Conservation (phyloP, 805 yeast species). For the Naumovozyma baii region DNA sequence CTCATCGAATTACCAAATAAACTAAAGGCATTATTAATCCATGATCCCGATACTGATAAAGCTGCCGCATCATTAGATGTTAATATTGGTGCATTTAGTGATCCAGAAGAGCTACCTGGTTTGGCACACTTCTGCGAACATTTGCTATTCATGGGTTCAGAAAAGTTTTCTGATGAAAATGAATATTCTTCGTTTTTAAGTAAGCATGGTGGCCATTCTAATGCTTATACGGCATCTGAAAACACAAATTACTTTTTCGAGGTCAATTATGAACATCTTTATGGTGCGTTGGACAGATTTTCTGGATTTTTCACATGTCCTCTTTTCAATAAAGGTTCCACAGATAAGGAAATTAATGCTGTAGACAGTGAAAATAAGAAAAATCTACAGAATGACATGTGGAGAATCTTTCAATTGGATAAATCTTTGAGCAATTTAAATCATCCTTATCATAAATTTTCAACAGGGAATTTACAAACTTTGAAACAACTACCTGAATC, state of each 20-base stretch:
- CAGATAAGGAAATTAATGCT: constrained; percentile 87
- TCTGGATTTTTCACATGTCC: constrained; percentile 88
- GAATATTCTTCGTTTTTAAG: constrained; percentile 69
- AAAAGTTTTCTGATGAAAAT: constrained; percentile 67
- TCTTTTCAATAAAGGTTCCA: constrained; percentile 59
- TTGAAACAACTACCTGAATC: constrained; percentile 54
- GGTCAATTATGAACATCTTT: constrained; percentile 60
- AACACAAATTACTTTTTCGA: constrained; percentile 91
- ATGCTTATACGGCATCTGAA: constrained; percentile 84
- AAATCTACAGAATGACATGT: constrained; percentile 77
- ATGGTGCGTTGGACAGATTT: constrained; percentile 87
- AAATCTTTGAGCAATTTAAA: constrained; percentile 58
- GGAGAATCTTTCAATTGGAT: constrained; percentile 84
- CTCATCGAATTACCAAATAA: constrained; percentile 50
- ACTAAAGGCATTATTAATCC: constrained; percentile 51
- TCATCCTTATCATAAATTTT: constrained; percentile 81
- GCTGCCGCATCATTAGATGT: constrained; percentile 76
- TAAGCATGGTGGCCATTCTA: constrained; percentile 79
- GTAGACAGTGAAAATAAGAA: constrained; percentile 95
- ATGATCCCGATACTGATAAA: constrained; percentile 62
- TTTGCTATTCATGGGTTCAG: constrained; percentile 70
- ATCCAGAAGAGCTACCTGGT: constrained; percentile 55
- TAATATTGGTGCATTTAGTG: constrained; percentile 66
- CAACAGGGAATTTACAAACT: constrained; percentile 81
- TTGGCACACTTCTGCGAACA: constrained; percentile 74